Evolutionary conservation across 2,329 filamentous ascomycete genomes (phyloP).

Genomic region (Calonectria hongkongensis): DNA sequence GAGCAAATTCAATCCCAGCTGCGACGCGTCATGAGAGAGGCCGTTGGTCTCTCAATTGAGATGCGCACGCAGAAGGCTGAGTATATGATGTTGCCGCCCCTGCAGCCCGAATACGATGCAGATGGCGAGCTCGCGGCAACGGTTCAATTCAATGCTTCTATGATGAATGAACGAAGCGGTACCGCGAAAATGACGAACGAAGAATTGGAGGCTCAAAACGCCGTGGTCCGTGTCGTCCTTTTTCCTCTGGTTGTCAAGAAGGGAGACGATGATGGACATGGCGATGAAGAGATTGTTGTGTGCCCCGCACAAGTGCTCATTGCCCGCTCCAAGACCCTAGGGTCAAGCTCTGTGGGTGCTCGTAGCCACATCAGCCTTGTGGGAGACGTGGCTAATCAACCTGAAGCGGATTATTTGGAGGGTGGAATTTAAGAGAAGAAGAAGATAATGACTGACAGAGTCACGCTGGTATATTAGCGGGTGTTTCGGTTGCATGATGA

Average conservation of each 20-base stretch:
- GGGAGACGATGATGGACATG: slow-evolving; percentile 89
- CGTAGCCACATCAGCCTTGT: slow-evolving; percentile 63
- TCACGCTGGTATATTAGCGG: slow-evolving; percentile 32
- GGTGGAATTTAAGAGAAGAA: slow-evolving; percentile 54
- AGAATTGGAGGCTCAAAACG: slow-evolving; percentile 84
- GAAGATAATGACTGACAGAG: slow-evolving; percentile 46
- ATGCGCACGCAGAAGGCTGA: slow-evolving; percentile 98
- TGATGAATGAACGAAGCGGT: slow-evolving; percentile 95
- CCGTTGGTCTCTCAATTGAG: slow-evolving; percentile 93
- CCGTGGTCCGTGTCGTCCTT: slow-evolving; percentile 91
- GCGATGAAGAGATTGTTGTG: slow-evolving; percentile 96
- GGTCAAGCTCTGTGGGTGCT: slow-evolving; percentile 66
- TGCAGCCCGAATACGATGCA: slow-evolving; percentile 95
- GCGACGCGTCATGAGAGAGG: slow-evolving; percentile 89
- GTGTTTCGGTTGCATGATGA: slow-evolving; percentile 38
- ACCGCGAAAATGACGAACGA: slow-evolving; percentile 78
- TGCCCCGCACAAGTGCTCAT: slow-evolving; percentile 96
- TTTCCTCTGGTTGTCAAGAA: slow-evolving; percentile 98
- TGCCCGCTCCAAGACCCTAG: slow-evolving; percentile 69
- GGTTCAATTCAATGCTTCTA: slow-evolving; percentile 91
- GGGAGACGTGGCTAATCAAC: slow-evolving; percentile 58
- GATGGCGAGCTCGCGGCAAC: slow-evolving; percentile 92
- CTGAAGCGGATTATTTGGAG: slow-evolving; percentile 60
- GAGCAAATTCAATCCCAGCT: slow-evolving; percentile 88
- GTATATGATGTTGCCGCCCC: slow-evolving; percentile 98